phyloP scores from a whole-genome alignment of 1,139 yeast species.

The Sugiyamaella paludigena region DNA sequence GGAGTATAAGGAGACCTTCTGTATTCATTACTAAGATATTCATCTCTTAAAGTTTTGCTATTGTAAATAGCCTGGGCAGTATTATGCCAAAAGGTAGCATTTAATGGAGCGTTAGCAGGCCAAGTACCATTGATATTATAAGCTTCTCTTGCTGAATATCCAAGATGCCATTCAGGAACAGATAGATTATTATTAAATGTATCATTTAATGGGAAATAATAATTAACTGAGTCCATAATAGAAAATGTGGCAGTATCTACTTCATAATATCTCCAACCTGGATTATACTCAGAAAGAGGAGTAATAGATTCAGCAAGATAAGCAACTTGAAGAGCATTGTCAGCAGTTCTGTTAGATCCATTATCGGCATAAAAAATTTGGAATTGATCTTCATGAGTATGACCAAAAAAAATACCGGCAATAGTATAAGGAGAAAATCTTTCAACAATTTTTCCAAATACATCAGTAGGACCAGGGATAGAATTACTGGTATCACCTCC shows the following conservation, averaged over 20 bases:
- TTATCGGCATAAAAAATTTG: slow-evolving; percentile 46
- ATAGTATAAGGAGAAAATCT: slow-evolving; percentile 67
- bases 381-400: slow-evolving; percentile 70
- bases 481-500: slow-evolving; percentile 49
- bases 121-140: slow-evolving; percentile 37
- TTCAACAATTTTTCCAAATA: slow-evolving; percentile 57
- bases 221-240: slow-evolving; percentile 58
- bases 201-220: slow-evolving; percentile 38
- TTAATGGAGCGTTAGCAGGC: slow-evolving; percentile 33
- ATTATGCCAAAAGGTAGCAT: slow-evolving; percentile 34
- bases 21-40: slow-evolving; percentile 48
- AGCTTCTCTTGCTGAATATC: slow-evolving; percentile 35
- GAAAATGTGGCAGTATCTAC: slow-evolving; percentile 63
- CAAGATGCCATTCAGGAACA: slow-evolving; percentile 30
- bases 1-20: slow-evolving; percentile 49
- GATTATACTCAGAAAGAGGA: slow-evolving; percentile 59
- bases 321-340: slow-evolving; percentile 52
- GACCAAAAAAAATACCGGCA: slow-evolving; percentile 69
- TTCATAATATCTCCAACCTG: slow-evolving; percentile 71
- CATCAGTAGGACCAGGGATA: slow-evolving; percentile 57
- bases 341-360: slow-evolving; percentile 41
- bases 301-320: slow-evolving; percentile 69
- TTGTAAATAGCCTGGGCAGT: slow-evolving; percentile 31
- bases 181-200: slow-evolving; percentile 41
- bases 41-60: slow-evolving; percentile 45